These are phyloP conservation scores for Botrytis paeoniae DNA, from an alignment of 2,329 filamentous ascomycete genomes.

Conservation along the genomic window DNA sequence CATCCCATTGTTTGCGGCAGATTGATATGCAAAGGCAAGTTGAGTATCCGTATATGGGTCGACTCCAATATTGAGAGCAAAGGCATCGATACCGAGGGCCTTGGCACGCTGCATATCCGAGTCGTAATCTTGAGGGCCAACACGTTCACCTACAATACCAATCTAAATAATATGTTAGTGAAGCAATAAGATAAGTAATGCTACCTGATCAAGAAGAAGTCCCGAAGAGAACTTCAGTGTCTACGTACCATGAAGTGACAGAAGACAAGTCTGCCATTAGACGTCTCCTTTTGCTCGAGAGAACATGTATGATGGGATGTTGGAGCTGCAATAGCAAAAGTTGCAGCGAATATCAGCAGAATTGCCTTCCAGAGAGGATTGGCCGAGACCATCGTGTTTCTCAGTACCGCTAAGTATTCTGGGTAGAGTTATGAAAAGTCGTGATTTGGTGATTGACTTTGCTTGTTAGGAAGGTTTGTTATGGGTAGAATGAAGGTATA, in stretches of 20 bases:
- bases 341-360: conserved; percentile 2
- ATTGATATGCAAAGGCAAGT: conserved; percentile 35
- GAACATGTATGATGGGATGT: not conserved
- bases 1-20: conserved; percentile 33
- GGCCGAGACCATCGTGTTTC: not conserved
- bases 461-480: not conserved
- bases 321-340: conserved; percentile 10
- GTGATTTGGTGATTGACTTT: not conserved
- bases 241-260: conserved; percentile 28
- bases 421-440: not conserved
- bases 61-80: conserved; percentile 38
- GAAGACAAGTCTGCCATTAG: conserved; percentile 24
- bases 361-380: not conserved
- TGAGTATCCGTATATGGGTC: conserved; percentile 36
- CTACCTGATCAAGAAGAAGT: not conserved
- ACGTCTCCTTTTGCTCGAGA: conserved; percentile 9
- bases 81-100: conserved; percentile 39
- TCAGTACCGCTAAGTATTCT: not conserved
- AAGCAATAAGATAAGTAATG: not conserved
- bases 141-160: conserved; percentile 27
- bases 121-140: conserved; percentile 26
- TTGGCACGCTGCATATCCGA: conserved; percentile 31
- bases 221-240: not conserved
- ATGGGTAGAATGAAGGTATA: not conserved
- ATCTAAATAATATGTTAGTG: conserved; percentile 22